Evolutionary conservation across 2,329 filamentous ascomycete species (phyloP), one percentile per base, ranked within the genome.

Genomic region (Berkeleyomyces rouxiae): DNA sequence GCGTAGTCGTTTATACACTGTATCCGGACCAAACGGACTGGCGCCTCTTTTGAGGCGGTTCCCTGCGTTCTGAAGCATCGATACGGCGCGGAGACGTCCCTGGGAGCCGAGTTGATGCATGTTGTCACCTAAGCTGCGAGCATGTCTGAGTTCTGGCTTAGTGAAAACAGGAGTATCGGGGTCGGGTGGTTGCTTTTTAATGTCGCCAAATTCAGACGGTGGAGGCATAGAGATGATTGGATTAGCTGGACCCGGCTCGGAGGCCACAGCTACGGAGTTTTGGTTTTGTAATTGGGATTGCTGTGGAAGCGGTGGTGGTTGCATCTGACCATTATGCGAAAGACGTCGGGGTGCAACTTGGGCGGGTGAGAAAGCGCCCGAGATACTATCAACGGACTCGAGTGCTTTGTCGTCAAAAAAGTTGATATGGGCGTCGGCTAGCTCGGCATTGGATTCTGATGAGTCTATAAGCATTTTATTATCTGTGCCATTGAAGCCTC

Each of bases 381-480:
- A 57, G 23, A 61, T 10, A 13, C 60, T 16, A 58, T 61, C 62
- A 39, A 16, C 42, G 7, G 46, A 39, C 51, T 55, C 49, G 4
- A 55, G 33, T 37, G 49, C 13, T 23, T 61, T 61, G 9, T 86
- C 84, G 68, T 92, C 87, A 67, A 92, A 92, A 71, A 91, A 92
- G 70, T 82, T 88, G 70, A 92, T 92, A 69, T 93, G 88, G 4
- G 83, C 87, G 67, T 93, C 88, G 0, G 86, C 90, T n/a, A 92
- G 78, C 67, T 84, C 82, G 66, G 88, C 89, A 67, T 86, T 81
- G 67, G 88, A 85, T 7, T 80, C 46, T 16, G 61, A 39, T 11
- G 40, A 36, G 31, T 59, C 55, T 4, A 4, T 37, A 55, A 59
- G 9, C 4, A 53, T 33, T 37, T 37, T 59, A 37, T 7, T 37